These are phyloP conservation scores for Westerdykella aurantiaca DNA, from an alignment of 2,329 filamentous ascomycete species.

Conservation along the genomic window DNA sequence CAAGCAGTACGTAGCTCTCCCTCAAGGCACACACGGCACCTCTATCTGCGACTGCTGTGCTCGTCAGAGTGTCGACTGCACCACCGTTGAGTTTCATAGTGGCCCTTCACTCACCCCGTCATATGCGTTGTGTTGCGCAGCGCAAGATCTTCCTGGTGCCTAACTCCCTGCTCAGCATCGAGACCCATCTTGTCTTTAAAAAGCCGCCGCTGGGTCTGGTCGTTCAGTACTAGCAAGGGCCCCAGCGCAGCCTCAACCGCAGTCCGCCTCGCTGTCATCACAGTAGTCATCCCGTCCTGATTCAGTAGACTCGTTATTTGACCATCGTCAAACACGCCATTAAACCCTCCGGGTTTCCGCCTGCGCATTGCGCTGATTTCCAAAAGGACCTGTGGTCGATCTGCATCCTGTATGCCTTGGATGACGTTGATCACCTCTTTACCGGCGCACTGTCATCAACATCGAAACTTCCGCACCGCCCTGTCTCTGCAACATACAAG, in stretches of 20 bases:
- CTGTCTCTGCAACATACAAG: constrained; percentile 8
- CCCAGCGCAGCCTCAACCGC: constrained; percentile 18
- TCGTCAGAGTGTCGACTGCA: constrained; percentile 20
- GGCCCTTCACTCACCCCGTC: constrained; percentile 22
- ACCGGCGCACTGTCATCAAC: constrained; percentile 22
- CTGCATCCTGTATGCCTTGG: constrained; percentile 22
- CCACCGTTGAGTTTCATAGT: constrained; percentile 31
- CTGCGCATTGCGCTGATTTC: neutral
- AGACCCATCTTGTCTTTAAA: constrained; percentile 23
- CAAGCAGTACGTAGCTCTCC: constrained; percentile 17
- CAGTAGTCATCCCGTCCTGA: constrained; percentile 13
- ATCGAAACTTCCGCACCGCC: constrained; percentile 16
- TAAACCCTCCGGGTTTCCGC: constrained; percentile 7
- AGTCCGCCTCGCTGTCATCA: constrained; percentile 22
- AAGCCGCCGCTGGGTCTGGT: constrained; percentile 24
- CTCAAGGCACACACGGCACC: constrained; percentile 13
- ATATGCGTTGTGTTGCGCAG: constrained; percentile 18
- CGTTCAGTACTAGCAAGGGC: constrained; percentile 29
- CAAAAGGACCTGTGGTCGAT: neutral
- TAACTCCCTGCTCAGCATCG: constrained; percentile 18
- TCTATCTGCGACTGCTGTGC: constrained; percentile 30
- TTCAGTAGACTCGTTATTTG: constrained; percentile 12
- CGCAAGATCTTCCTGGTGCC: constrained; percentile 10
- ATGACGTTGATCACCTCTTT: constrained; percentile 36
- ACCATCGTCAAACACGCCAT: constrained; percentile 12